phyloP scores from a whole-genome alignment of 169 alveolate species.

The Theileria parva region DNA sequence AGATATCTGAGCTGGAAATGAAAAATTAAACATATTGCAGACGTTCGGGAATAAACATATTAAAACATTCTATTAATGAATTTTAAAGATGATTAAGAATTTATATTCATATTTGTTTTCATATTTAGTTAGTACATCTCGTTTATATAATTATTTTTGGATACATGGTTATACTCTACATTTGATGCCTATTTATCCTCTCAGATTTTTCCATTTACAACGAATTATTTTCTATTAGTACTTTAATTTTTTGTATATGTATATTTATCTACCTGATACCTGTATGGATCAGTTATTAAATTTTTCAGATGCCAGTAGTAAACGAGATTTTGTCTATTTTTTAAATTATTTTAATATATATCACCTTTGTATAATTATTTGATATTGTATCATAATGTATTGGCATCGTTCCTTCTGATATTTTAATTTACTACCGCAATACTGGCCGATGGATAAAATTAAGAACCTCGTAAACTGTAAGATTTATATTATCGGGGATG shows the following conservation, averaged over 20 bases:
- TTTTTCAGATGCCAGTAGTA: not conserved
- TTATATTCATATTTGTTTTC: not conserved
- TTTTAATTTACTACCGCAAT: not conserved
- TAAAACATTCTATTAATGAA: not conserved
- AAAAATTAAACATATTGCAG: not conserved
- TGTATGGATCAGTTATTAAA: not conserved
- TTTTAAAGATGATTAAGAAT: not conserved
- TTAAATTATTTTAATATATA: not conserved
- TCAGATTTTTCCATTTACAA: not conserved
- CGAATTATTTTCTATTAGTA: not conserved
- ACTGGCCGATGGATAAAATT: constrained; percentile 43
- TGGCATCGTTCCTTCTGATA: not conserved
- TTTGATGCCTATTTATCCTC: not conserved
- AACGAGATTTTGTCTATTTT: not conserved
- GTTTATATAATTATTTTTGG: not conserved
- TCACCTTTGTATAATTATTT: not conserved
- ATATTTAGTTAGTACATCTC: not conserved
- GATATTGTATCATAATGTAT: constrained; percentile 1
- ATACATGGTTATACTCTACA: not conserved
- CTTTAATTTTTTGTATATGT: not conserved
- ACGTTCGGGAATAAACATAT: not conserved
- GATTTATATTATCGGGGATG: constrained; percentile 77
- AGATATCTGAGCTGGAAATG: constrained; percentile 67
- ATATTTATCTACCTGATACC: not conserved
- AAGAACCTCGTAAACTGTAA: constrained; percentile 53